These are phyloP conservation scores for Rhynchospora pubera DNA, from an alignment of 176 grass and related monocot species.

Conservation along the genomic window DNA sequence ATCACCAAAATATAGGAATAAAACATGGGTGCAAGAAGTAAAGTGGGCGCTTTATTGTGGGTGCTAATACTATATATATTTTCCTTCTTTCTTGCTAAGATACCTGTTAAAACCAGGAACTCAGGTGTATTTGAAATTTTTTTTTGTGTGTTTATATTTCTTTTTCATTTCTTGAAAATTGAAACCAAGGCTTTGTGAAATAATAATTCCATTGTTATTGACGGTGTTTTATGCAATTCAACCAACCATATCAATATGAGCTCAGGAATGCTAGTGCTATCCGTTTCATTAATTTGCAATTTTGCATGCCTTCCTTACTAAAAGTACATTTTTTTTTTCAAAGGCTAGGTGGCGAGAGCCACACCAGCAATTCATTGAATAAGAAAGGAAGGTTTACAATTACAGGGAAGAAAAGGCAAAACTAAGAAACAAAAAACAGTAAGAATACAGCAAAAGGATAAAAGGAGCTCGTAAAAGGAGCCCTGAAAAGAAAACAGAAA, in stretches of 20 bases:
- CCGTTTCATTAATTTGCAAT: neutral
- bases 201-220: neutral
- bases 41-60: neutral
- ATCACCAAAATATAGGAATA: constrained; percentile 16
- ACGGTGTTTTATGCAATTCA: neutral
- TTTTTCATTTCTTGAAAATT: neutral
- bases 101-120: neutral
- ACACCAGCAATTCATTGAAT: too few species aligned
- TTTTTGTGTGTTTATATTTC: neutral
- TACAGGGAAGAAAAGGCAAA: too few species aligned
- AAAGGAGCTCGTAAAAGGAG: too few species aligned
- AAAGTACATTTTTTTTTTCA: too few species aligned
- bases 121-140: neutral
- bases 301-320: neutral
- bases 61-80: neutral
- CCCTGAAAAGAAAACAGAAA: too few species aligned
- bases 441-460: too few species aligned
- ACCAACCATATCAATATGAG: neutral
- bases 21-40: constrained; percentile 25
- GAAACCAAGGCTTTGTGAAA: neutral
- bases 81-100: neutral
- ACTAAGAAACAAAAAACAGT: too few species aligned
- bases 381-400: too few species aligned
- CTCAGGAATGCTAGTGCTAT: neutral
- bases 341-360: too few species aligned